Evolutionary conservation across 495 filamentous ascomycete genomes (phyloP), one percentile per base, ranked within the genome.

Genomic region (Endocarpon pusillum): DNA sequence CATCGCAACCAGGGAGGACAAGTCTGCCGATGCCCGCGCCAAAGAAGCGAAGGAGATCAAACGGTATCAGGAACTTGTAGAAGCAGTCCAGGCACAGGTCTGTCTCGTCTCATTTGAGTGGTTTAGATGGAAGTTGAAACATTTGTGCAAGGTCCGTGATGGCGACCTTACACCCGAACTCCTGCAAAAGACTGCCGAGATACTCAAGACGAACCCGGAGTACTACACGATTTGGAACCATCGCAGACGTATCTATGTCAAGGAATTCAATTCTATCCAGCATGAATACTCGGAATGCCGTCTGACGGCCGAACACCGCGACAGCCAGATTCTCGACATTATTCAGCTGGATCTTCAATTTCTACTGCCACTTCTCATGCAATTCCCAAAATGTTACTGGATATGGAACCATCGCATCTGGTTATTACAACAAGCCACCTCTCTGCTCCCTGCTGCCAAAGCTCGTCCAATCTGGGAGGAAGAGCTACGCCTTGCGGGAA

Each of bases 171-270:
- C 71, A 23, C 41, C 58, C 26, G 66, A 77, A 32, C 70, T 77
- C 16, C 67, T 94, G 44, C 58, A 69, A 35, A 67, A 83, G 39
- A 91, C 82, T 20, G 76, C 83, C 12, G 71, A 75, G 35, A 69
- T 99, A 34, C 66, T 99, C 33, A 71, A 64, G 21, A 67, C 71
- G 44, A 99, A 99, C 58, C 91, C 89, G 8, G 89, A 99, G 57
- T 94, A 92, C 63, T 96, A 94, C 62, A 94, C 89, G 16, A 71
- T 86, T 61, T 99, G 89, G 89, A 99, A 99, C 63, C 73, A 80
- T 57, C 81, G 89, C 41, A 78, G 89, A 36, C 69, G 69, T 39
- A 59, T 73, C 3, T 31, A 31, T 17, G 19, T 17, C 5, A 17
- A n/a, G 5, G 28, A 31, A 14, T 31, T 31, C 19, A 17, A n/a